phyloP scores from a whole-genome alignment of 495 filamentous ascomycete genomes.

The Penicillium herquei region DNA sequence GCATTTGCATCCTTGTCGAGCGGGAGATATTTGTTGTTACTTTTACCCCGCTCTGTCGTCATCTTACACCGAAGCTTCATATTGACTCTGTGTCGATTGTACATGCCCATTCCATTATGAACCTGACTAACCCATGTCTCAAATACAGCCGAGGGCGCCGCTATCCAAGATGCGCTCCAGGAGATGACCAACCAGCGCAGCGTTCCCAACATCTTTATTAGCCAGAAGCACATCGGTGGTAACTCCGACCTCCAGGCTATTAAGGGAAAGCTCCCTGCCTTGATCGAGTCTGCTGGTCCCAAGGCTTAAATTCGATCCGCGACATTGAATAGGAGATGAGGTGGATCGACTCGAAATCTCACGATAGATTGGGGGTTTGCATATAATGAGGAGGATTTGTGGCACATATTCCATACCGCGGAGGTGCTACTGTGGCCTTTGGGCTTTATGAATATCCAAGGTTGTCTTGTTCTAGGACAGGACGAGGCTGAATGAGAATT shows the following conservation, averaged over 20 bases:
- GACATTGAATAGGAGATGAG: neutral
- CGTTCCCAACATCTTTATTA: constrained; percentile 95
- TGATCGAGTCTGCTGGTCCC: constrained; percentile 68
- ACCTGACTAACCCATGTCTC: neutral
- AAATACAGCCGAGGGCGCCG: constrained; percentile 67
- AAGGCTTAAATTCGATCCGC: constrained; percentile 35
- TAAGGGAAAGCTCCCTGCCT: constrained; percentile 51
- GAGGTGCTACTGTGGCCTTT: too few species aligned
- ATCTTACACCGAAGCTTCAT: neutral
- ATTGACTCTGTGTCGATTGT: neutral
- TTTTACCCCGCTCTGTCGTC: constrained; percentile 5
- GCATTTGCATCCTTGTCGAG: neutral
- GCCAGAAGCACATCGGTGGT: constrained; percentile 86
- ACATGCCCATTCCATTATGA: neutral
- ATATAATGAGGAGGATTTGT: too few species aligned
- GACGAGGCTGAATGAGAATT: too few species aligned
- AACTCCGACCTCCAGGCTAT: constrained; percentile 87
- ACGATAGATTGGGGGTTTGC: too few species aligned
- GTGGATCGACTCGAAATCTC: too few species aligned
- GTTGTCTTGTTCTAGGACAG: too few species aligned
- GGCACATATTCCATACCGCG: too few species aligned
- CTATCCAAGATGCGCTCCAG: constrained; percentile 77
- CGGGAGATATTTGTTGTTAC: neutral
- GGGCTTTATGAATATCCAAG: too few species aligned
- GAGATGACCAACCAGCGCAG: constrained; percentile 80